Evolutionary conservation across 371 early-diverging fungal species (phyloP), one percentile per base, ranked within the genome.

Genomic region (Mortierella sp.): DNA sequence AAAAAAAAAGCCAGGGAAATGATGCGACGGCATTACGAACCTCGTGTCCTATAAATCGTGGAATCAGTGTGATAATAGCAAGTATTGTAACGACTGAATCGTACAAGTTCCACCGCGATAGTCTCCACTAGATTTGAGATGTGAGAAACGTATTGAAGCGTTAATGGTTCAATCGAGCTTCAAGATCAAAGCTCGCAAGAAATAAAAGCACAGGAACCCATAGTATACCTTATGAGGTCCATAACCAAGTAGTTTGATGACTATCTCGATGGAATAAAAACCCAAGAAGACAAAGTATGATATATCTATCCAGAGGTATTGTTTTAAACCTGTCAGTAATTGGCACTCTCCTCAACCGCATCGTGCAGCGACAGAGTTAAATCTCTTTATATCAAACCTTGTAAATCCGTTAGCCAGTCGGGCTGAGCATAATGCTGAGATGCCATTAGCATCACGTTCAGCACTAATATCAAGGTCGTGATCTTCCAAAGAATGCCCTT

Each of bases 371-470:
- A 7, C 38, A 60, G 40, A 16, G 40, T 8, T 40, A 21, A 8
- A 60, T n/a, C 21, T 9, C 32, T 13, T 32, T 2, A 9, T 21
- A 19, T 19, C 8, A 53, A 67, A 86, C 87, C 87, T 86, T 87
- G 88, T 4, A 86, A 32, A 2, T 82, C 52, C 24, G 82, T 71
- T 9, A 90, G 66, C 70, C 85, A 77, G 0, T 45, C 28, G 15
- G 90, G 90, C 16, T 86, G 86, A 33, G 73, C 86, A 58, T 90
- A 83, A 36, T 86, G 88, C 47, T 85, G 81, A 16, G 86, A 83
- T 1, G 87, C 83, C 58, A 88, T 84, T 24, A 85, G n/a, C 67
- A 52, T 28, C 33, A 88, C 87, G 65, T 89, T 88, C 10, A 75
- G 22, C 7, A 84, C 76, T 3, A 87, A 61, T 0, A 86, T 68